A percentile compares a stretch with the other conserved stretches of the same genome.
Evolutionary conservation across 371 early-diverging fungal species (phyloP).

Genomic region (Mucor velutinosus): DNA sequence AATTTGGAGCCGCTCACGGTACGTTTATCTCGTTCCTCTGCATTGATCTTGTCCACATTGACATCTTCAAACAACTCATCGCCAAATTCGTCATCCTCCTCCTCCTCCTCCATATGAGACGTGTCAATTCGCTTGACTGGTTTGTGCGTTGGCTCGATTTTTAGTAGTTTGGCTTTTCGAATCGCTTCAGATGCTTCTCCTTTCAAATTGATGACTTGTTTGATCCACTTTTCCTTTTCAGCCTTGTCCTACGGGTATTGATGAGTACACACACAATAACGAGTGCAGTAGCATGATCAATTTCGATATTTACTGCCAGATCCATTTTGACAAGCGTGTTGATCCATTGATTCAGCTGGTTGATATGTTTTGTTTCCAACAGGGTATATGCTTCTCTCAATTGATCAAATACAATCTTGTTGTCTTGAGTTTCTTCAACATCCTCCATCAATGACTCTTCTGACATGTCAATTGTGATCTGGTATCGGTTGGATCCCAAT

Average conservation of each 20-base stretch:
- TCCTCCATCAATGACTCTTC: constrained; percentile 52
- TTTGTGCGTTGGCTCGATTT: constrained; percentile 28
- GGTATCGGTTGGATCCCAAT: constrained; percentile 67
- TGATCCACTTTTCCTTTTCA: constrained; percentile 40
- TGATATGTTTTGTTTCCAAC: constrained; percentile 47
- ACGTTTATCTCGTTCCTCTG: neutral
- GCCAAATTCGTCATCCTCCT: constrained; percentile 54
- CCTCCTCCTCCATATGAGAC: constrained; percentile 12
- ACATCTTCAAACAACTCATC: constrained; percentile 65
- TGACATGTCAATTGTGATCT: constrained; percentile 57
- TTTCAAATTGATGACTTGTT: constrained; percentile 44
- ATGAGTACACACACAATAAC: neutral
- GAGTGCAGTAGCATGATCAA: neutral
- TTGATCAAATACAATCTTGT: constrained; percentile 59
- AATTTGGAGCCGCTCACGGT: constrained; percentile 17
- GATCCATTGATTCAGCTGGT: constrained; percentile 54
- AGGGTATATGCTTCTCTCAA: constrained; percentile 62
- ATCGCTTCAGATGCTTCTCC: constrained; percentile 36
- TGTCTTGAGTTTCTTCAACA: constrained; percentile 61
- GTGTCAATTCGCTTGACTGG: neutral
- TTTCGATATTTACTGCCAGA: constrained; percentile 14
- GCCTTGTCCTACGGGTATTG: constrained; percentile 26
- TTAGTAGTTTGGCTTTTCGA: constrained; percentile 57
- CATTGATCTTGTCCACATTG: constrained; percentile 24
- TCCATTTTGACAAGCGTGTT: constrained; percentile 56